Percentiles rank a stretch among this genome's conserved stretches.
Evolutionary conservation across 108 stramenopile genomes (phyloP).

Genomic region (Conticribra guillardii): DNA sequence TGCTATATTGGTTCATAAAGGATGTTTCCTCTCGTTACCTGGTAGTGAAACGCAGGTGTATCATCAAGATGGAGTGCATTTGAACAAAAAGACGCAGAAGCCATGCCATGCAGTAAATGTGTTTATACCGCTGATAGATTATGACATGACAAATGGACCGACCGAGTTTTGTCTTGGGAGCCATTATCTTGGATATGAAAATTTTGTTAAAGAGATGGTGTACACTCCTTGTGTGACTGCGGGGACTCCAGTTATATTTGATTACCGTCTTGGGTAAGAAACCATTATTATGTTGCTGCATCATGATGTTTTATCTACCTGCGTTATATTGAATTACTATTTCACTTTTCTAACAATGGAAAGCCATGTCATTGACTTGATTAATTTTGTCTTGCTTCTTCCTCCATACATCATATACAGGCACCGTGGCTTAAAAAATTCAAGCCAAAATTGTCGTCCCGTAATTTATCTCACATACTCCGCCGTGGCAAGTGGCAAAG

Average conservation of each 20-base stretch:
- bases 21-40: slow-evolving; percentile 81
- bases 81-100: slow-evolving; percentile 70
- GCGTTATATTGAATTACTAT: neutral
- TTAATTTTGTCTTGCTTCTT: neutral
- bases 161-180: slow-evolving; percentile 89
- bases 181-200: slow-evolving; percentile 83
- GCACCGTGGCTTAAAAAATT: slow-evolving; percentile 81
- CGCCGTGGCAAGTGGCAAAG: slow-evolving; percentile 63
- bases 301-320: no score
- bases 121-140: slow-evolving; percentile 87
- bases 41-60: slow-evolving; percentile 75
- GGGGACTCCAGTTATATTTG: slow-evolving; percentile 85
- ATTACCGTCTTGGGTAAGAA: slow-evolving; percentile 78
- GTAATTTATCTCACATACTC: slow-evolving; percentile 90
- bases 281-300: neutral
- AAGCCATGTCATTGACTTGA: neutral
- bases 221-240: slow-evolving; percentile 72
- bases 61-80: slow-evolving; percentile 91
- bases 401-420: slow-evolving; percentile 1
- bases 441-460: slow-evolving; percentile 64
- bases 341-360: neutral
- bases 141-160: slow-evolving; percentile 70
- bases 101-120: slow-evolving; percentile 92
- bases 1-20: slow-evolving; percentile 81
- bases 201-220: slow-evolving; percentile 63